These are phyloP conservation scores for Magnusiomyces magnusii DNA, from an alignment of 1,139 yeast species.

Conservation along the genomic window DNA sequence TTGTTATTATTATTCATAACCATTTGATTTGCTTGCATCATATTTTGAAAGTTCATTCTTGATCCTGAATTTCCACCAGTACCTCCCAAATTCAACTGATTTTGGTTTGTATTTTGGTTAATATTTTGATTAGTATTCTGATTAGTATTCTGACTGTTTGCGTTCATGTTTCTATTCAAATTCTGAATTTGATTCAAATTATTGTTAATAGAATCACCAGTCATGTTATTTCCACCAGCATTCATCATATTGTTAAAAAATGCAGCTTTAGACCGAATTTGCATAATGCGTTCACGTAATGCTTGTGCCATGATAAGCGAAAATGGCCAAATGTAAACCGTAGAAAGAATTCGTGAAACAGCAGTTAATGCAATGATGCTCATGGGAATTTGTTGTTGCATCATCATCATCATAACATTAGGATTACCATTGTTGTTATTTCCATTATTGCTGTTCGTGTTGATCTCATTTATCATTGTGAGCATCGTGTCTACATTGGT, in stretches of 20 bases:
- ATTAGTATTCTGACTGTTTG: too few species aligned
- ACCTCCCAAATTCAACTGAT: not conserved
- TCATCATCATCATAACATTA: slow-evolving; percentile 1
- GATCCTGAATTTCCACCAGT: not conserved
- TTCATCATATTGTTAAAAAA: not conserved
- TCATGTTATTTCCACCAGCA: not conserved
- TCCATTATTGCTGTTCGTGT: not conserved
- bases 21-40: not conserved
- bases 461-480: not conserved
- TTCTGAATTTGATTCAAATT: not conserved
- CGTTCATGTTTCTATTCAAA: too few species aligned
- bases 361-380: slow-evolving; percentile 14
- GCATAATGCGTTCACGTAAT: slow-evolving; percentile 10
- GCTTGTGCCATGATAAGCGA: slow-evolving; percentile 14
- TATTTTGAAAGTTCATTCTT: not conserved
- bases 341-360: slow-evolving; percentile 11
- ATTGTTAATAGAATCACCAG: not conserved
- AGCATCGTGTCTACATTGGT: not conserved
- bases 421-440: too few species aligned
- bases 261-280: slow-evolving; percentile 4
- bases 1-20: not conserved
- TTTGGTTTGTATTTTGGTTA: not conserved
- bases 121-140: too few species aligned
- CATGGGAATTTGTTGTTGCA: slow-evolving; percentile 9
- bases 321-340: slow-evolving; percentile 16